Base-by-base conservation (phyloP, 345 rosid genomes). In the Dovyalis caffra region DNA sequence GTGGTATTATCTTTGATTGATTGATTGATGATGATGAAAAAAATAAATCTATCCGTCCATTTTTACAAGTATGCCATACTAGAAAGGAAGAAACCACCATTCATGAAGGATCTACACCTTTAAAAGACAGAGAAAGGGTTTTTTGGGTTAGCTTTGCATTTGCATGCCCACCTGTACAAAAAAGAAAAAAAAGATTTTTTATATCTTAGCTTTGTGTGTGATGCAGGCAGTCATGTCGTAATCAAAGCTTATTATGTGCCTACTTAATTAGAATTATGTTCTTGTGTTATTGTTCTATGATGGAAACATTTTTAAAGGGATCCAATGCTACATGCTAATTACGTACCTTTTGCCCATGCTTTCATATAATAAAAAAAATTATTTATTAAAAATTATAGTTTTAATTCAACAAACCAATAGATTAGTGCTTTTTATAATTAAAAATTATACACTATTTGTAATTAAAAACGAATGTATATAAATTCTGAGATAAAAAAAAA, bases 41-140 rank as follows among this genome's bases (percentile, higher is more conserved):
- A 25, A 35, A 2, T 43, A 51, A 69, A 77, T 77, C 81, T 31
- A 62, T 76, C 85, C 78, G 56, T 72, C 75, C 84, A 72, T 83
- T 78, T 63, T 74, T 66, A 58, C 64, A 1, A 35, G 8, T n/a
- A n/a, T n/a, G n/a, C n/a, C n/a, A n/a, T n/a, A 20, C 21, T 5
- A 20, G 56, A 49, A 49, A 20, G 56, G 56, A 49, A 23, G 61
- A 56, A 56, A 23, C 12, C 28, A 56, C 12, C 26, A 9, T 56
- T 43, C 47, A 43, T n/a, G n/a, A n/a, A n/a, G n/a, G 49, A 43
- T 43, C 4, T 14, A 43, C 49, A 43, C 3, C 47, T 40, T 40
- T 40, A 40, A 4, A 53, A 9, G 60, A 25, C 32, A 45, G 21
- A 38, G 45, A 40, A 33, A 72, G 38, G 53, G 45, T 61, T 29